Percentiles rank a stretch among this genome's conserved stretches.
phyloP scores from a whole-genome alignment of 768 basidiomycete genomes.

The Mycena rebaudengoi region DNA sequence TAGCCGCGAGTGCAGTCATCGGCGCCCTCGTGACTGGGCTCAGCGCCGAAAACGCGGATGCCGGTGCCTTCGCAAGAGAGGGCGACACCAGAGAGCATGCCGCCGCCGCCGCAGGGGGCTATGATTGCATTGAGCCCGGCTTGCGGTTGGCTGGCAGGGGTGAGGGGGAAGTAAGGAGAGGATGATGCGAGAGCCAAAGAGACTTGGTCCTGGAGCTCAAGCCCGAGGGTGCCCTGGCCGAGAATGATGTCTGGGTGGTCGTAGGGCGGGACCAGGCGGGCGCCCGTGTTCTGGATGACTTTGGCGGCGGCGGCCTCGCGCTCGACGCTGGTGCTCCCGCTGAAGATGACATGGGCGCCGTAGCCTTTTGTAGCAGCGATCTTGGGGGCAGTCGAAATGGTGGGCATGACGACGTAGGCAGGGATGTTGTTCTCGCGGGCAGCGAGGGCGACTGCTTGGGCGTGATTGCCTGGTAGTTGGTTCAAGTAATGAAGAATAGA shows the following conservation, averaged over 20 bases:
- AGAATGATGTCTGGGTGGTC: slow-evolving; percentile 26
- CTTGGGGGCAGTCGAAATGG: slow-evolving; percentile 21
- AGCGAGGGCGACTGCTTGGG: slow-evolving; percentile 24
- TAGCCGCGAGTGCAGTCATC: slow-evolving; percentile 15
- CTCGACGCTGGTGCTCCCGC: slow-evolving; percentile 19
- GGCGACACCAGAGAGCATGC: slow-evolving; percentile 19
- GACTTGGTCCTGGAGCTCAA: slow-evolving; percentile 21
- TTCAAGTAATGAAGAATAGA: neutral
- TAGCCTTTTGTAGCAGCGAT: slow-evolving; percentile 22
- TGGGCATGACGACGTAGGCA: slow-evolving; percentile 24
- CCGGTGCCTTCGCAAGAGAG: slow-evolving; percentile 15
- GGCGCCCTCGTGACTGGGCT: slow-evolving; percentile 19
- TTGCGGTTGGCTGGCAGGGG: neutral
- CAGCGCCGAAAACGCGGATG: slow-evolving; percentile 23
- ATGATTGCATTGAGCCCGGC: slow-evolving; percentile 19
- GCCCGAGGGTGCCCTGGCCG: slow-evolving; percentile 22
- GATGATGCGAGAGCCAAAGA: neutral
- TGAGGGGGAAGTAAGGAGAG: slow-evolving; percentile 8
- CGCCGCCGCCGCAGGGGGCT: slow-evolving; percentile 20
- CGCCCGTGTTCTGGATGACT: slow-evolving; percentile 21
- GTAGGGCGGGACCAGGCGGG: slow-evolving; percentile 23
- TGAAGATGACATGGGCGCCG: slow-evolving; percentile 23
- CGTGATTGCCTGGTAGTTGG: slow-evolving; percentile 17
- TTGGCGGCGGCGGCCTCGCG: slow-evolving; percentile 12
- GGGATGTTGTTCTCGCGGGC: slow-evolving; percentile 16